Conservation (phyloP, 257 asterid genomes). For the Parsonsia alboflavescens region DNA sequence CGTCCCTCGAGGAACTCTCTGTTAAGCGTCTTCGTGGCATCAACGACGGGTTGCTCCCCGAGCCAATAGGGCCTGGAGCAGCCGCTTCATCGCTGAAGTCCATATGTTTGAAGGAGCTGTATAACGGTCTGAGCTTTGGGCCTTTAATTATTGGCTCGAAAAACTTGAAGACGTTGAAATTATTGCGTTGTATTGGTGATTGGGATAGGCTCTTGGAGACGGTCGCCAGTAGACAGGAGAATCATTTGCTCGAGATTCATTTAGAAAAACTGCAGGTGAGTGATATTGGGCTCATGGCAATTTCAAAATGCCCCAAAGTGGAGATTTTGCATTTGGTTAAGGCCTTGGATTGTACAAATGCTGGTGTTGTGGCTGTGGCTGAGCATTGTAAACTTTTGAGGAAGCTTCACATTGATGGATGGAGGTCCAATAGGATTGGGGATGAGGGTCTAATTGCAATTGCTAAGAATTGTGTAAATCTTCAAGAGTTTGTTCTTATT, state of each 20-base stretch:
- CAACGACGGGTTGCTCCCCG: constrained; percentile 47
- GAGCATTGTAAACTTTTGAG: constrained; percentile 70
- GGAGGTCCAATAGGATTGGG: constrained; percentile 83
- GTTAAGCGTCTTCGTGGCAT: constrained; percentile 71
- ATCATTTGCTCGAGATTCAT: constrained; percentile 60
- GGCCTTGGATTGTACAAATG: constrained; percentile 67
- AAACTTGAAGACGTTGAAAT: constrained; percentile 56
- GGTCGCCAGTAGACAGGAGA: constrained; percentile 35
- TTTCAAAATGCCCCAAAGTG: constrained; percentile 51
- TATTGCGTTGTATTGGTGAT: constrained; percentile 70
- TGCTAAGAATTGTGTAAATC: constrained; percentile 57
- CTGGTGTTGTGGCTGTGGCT: constrained; percentile 62
- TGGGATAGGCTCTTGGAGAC: constrained; percentile 70
- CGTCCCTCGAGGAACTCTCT: constrained; percentile 61
- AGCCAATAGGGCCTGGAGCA: constrained; percentile 63
- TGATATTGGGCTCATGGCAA: constrained; percentile 55
- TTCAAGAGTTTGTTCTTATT: constrained; percentile 74
- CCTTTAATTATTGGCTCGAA: constrained; percentile 57
- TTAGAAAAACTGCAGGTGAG: constrained; percentile 78
- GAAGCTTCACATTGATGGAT: constrained; percentile 89
- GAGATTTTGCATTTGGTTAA: constrained; percentile 74
- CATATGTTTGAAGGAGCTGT: constrained; percentile 68
- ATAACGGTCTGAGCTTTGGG: constrained; percentile 67
- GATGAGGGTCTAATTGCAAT: constrained; percentile 65
- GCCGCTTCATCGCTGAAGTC: constrained; percentile 53